Evolutionary conservation across 2,329 filamentous ascomycete species (phyloP), one percentile per base, ranked within the genome.

Genomic region (Fusarium equiseti): DNA sequence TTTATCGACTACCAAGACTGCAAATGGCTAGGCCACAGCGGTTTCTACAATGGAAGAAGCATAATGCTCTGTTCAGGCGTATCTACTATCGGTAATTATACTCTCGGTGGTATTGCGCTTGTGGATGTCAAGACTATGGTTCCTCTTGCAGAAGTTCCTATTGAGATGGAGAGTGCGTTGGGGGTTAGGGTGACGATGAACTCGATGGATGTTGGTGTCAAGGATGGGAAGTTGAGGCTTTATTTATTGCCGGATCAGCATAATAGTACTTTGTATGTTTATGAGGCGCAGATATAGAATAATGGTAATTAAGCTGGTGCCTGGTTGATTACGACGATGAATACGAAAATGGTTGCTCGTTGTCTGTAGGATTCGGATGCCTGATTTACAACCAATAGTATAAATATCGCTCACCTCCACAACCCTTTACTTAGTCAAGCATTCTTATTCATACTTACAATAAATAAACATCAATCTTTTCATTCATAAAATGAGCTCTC

Each of bases 1-100:
- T 86, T 80, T 72, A 73, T 83, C 58, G 84, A 86, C 63, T 86
- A 86, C 70, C 84, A 86, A 73, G 84, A 86, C 77, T 86, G 84
- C 77, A 86, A 86, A 70, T 85, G 81, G 73, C 76, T 86, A 1
- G 84, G 84, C 6, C 80, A 79, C 67, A 79, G 80, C 16, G 63
- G 71, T 12, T 64, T 75, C 8, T 82, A 83, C 50, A 68, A 68
- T n/a, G 72, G 64, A n/a, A 77, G 79, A 40, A 77, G 80, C 16
- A 74, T 86, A 12, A 85, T 85, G 83, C 77, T 86, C 16, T 86
- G 84, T 66, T 82, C 82, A 0, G 84, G 84, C 2, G 81, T 86
- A 10, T 80, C 82, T 7, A 80, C 76, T 6, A 61, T 83, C 15
- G 76, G 74, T 15, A 75, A 64, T 7, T 76, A 78, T 43, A 77